Evolutionary conservation across 148 eudicot species (phyloP).

Genomic region (Cornus kousa): DNA sequence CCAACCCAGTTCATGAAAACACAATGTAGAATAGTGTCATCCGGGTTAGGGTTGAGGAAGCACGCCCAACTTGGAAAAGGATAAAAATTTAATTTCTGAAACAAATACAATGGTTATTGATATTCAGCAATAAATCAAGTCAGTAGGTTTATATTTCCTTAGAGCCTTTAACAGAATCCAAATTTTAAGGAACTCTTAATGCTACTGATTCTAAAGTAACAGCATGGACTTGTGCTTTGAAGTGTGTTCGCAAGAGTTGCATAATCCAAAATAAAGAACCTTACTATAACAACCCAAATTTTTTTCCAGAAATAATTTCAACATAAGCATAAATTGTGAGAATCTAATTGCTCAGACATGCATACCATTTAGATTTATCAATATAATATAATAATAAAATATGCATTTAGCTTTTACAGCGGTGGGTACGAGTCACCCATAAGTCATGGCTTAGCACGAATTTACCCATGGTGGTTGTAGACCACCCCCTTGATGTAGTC

Average conservation of each 20-base stretch:
- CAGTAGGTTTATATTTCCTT: neutral
- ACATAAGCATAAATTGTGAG: too few species aligned
- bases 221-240: neutral
- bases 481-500: too few species aligned
- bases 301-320: too few species aligned
- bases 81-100: too few species aligned
- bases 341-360: too few species aligned
- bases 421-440: neutral
- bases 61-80: neutral
- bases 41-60: neutral
- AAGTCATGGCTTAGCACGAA: neutral
- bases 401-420: neutral
- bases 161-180: neutral
- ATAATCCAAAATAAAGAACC: too few species aligned
- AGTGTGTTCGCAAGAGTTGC: neutral
- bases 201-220: neutral
- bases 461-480: too few species aligned
- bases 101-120: neutral
- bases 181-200: neutral
- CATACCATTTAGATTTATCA: too few species aligned
- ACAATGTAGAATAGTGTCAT: too few species aligned
- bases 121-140: neutral
- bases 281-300: neutral
- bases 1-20: neutral
- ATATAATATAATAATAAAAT: too few species aligned